Evolutionary conservation across 495 filamentous ascomycete species (phyloP).

Genomic region (Penicilliopsis zonata): DNA sequence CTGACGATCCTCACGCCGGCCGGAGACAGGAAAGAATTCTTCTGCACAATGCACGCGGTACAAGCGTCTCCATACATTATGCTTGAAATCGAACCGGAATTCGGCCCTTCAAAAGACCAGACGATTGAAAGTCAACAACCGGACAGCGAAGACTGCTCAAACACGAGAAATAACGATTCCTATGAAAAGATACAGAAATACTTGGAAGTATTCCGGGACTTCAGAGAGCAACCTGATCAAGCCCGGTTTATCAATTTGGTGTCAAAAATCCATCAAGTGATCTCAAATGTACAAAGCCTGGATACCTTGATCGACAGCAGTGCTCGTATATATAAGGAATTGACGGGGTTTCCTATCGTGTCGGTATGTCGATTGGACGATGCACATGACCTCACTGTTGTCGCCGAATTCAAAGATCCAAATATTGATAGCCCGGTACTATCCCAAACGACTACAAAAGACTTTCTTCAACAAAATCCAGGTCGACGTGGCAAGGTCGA

Average conservation of each 20-base stretch:
- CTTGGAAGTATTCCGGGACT: constrained; percentile 43
- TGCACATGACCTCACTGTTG: constrained; percentile 71
- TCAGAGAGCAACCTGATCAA: constrained; percentile 54
- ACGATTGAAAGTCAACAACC: constrained; percentile 26
- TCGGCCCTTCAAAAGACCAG: too few species aligned
- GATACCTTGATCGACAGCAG: constrained; percentile 20
- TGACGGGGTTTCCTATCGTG: constrained; percentile 87
- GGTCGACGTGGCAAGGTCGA: constrained; percentile 48
- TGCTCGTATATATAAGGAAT: constrained; percentile 49
- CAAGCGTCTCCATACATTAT: too few species aligned
- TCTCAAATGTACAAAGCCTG: constrained; percentile 55
- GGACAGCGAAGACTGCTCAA: constrained; percentile 41
- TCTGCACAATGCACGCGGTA: constrained; percentile 81
- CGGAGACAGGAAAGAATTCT: constrained; percentile 46
- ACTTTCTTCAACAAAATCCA: constrained; percentile 69
- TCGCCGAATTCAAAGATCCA: constrained; percentile 84
- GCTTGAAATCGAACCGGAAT: constrained; percentile 78
- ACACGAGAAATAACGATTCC: too few species aligned
- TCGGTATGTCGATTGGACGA: constrained; percentile 92
- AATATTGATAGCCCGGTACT: constrained; percentile 91
- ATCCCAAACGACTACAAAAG: too few species aligned
- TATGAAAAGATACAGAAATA: too few species aligned
- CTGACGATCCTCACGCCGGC: constrained; percentile 45
- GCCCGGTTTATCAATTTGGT: constrained; percentile 82
- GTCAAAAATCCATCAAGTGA: constrained; percentile 72